Evolutionary conservation across 2,329 filamentous ascomycete genomes (phyloP), one percentile per base, ranked within the genome.

Genomic region (Ophiostoma perfectum): DNA sequence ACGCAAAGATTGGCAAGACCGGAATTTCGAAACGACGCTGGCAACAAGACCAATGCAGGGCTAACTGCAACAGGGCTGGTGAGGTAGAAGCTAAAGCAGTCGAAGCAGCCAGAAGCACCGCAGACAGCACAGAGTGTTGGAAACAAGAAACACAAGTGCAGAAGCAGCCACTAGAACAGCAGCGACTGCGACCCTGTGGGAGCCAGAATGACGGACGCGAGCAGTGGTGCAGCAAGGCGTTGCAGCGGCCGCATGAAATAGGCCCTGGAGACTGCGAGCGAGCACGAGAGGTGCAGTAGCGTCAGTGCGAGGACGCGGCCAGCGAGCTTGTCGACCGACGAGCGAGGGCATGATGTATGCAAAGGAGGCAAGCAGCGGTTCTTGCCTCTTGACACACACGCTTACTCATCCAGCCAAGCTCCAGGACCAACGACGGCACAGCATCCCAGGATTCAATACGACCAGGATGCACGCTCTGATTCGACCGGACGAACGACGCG

Each of bases 141-240:
- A 58, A 27, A 18, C 27, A 52, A n/a, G 16, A 52, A 52, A 47
- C 4, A 47, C 11, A 52, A 9, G 18, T 18, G 47, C 47, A 18
- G 47, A 14, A 39, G 27, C 38, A 63, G 38, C 58, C 58, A 42
- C 38, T 42, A 63, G 16, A 42, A 42, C 6, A 9, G 38, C 36
- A 42, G 7, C 18, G 3, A 63, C 39, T 44, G 60, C n/a, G 16
- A 62, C 58, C 4, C 58, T 62, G 55, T 39, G 5, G 8, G 49
- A 55, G 49, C 49, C 49, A 55, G 49, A 55, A 55, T 16, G 49
- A 18, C 49, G 49, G 49, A 55, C 49, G 27, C 55, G 55, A 60
- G 55, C 55, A 60, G 38, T 41, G 36, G 38, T 42, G 60, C 60
- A 42, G 60, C 8, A 42, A 16, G 27, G 55, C 12, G 58, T n/a